phyloP scores from a whole-genome alignment of 2,329 filamentous ascomycete genomes.

The Beauveria caledonica region DNA sequence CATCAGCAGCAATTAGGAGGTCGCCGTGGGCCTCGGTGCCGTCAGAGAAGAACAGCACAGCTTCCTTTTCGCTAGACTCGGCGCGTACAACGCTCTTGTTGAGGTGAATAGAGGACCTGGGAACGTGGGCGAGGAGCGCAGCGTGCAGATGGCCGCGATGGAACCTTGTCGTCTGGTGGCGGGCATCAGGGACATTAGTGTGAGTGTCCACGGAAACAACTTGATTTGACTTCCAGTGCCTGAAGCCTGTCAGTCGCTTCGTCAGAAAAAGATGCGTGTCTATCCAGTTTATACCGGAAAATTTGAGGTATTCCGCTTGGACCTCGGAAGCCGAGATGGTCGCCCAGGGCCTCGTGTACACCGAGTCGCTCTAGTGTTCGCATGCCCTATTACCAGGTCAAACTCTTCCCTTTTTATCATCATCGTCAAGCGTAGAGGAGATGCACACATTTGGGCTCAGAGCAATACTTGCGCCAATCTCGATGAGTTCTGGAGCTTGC shows the following conservation, averaged over 20 bases:
- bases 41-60: slow-evolving; percentile 31
- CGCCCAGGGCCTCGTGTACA: slow-evolving; percentile 13
- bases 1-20: slow-evolving; percentile 42
- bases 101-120: slow-evolving; percentile 33
- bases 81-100: slow-evolving; percentile 30
- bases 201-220: slow-evolving; percentile 36
- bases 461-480: slow-evolving; percentile 40
- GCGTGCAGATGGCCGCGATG: slow-evolving; percentile 40
- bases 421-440: background rate
- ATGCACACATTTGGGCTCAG: slow-evolving; percentile 36
- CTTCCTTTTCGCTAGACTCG: slow-evolving; percentile 21
- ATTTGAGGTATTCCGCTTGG: slow-evolving; percentile 5
- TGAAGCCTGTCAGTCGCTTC: slow-evolving; percentile 26
- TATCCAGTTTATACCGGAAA: slow-evolving; percentile 23
- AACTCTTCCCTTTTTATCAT: background rate
- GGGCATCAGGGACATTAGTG: slow-evolving; percentile 26
- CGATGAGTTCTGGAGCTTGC: slow-evolving; percentile 33
- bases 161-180: slow-evolving; percentile 36
- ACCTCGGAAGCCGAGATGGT: background rate
- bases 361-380: slow-evolving; percentile 42
- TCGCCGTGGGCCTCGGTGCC: slow-evolving; percentile 34
- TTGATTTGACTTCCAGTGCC: slow-evolving; percentile 37
- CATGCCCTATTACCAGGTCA: slow-evolving; percentile 24
- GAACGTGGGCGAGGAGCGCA: slow-evolving; percentile 36
- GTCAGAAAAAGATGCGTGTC: slow-evolving; percentile 9